Base-by-base conservation (phyloP, 2,329 filamentous ascomycete species). In the Stagonosporopsis tanaceti region DNA sequence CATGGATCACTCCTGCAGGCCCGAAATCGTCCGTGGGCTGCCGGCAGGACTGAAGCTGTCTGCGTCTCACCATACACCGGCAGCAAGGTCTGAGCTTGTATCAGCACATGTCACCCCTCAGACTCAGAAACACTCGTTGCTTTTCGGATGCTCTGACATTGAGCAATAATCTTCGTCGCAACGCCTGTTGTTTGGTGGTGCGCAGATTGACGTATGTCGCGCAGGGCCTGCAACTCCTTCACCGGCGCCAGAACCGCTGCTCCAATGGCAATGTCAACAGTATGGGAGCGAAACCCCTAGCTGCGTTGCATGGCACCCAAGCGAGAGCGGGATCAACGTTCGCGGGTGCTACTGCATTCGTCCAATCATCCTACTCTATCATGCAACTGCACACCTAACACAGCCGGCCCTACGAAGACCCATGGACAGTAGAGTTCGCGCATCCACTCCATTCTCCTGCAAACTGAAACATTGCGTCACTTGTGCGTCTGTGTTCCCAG, bases 401-500 rank as follows among this genome's bases (percentile, higher is more conserved):
- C 46, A 50, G 15, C 34, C 34, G 32, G 6, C 25, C 15, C 17
- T 20, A 46, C 27, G 25, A 35, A 48, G 17, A 48, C 20, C 39
- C 45, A 44, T 48, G 45, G 9, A n/a, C 0, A 42, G n/a, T 28
- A 50, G 12, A 45, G 39, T 55, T 55, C 12, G 8, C 8, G 50
- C 8, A 25, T 17, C 15, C 32, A 6, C 27, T 6, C 20, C 11
- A 32, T 25, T n/a, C 34, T 32, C 37, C 22, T 27, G 34, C 22
- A 14, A 20, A 17, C 15, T 45, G 40, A 55, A 55, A 50, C 32
- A 55, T 40, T 46, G 27, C 46, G 46, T 55, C 53, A 55, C 41
- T 25, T 20, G 22, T 55, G 53, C 40, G 27, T 50, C 27, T 20
- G 25, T 8, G 8, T 12, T 27, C 20, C 7, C 11, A 4, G 6